phyloP scores from a whole-genome alignment of 169 alveolate species.

The Theileria equi region DNA sequence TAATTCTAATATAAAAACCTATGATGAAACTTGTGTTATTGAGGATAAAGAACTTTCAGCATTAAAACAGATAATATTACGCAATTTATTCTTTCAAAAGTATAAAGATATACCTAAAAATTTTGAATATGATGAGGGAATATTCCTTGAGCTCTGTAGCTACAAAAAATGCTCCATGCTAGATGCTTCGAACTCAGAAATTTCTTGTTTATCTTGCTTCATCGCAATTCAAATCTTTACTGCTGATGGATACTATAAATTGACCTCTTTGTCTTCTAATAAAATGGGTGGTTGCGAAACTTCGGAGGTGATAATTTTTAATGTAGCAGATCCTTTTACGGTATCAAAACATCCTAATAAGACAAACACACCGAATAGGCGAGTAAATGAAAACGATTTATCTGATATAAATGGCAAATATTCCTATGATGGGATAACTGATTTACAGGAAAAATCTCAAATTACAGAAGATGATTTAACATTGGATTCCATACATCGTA shows the following conservation, averaged over 20 bases:
- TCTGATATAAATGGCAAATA: too few relatives aligned
- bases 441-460: too few relatives aligned
- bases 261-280: not conserved
- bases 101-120: not conserved
- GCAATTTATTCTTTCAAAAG: not conserved
- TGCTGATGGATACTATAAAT: not conserved
- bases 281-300: not conserved
- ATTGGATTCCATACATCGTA: constrained; percentile 10
- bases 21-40: not conserved
- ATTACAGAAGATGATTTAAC: not conserved
- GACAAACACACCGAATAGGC: too few relatives aligned
- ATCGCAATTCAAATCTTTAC: constrained; percentile 4
- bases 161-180: too few relatives aligned
- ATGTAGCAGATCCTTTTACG: not conserved
- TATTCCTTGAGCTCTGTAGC: constrained; percentile 4
- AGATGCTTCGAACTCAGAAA: too few relatives aligned
- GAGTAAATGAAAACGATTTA: too few relatives aligned
- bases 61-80: not conserved
- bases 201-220: constrained; percentile 1
- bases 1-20: not conserved
- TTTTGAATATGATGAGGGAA: not conserved
- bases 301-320: not conserved
- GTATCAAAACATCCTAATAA: not conserved
- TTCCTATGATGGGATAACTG: too few relatives aligned
- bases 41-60: not conserved